A percentile compares a stretch with the other conserved stretches of the same genome.
These are phyloP conservation scores for Pseudogymnoascus sp. DNA, from an alignment of 2,329 filamentous ascomycete genomes.

Conservation along the genomic window DNA sequence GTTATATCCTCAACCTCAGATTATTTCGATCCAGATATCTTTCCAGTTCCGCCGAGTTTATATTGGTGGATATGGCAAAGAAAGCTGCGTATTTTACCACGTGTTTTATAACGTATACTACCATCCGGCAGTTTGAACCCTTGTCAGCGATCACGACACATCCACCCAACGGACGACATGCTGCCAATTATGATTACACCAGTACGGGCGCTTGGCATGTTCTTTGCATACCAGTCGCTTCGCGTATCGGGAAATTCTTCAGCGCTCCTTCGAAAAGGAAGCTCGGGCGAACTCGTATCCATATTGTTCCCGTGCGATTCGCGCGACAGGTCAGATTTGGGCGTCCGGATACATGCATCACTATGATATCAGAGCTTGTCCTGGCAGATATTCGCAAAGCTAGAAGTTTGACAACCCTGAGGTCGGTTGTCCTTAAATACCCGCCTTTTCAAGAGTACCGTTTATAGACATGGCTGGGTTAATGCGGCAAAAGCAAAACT, in stretches of 20 bases:
- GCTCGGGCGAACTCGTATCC: constrained; percentile 19
- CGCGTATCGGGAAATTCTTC: constrained; percentile 20
- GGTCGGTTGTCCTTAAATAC: background rate
- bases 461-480: background rate
- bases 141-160: constrained; percentile 41
- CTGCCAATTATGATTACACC: constrained; percentile 38
- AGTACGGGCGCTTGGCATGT: constrained; percentile 37
- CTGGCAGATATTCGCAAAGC: constrained; percentile 4
- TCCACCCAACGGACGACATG: constrained; percentile 36
- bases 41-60: constrained; percentile 29
- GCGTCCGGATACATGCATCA: background rate
- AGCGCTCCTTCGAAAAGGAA: constrained; percentile 19
- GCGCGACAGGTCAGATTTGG: constrained; percentile 17
- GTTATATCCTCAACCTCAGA: constrained; percentile 32
- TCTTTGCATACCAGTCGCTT: constrained; percentile 23
- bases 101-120: constrained; percentile 47
- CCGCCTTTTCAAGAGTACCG: background rate
- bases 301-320: constrained; percentile 24
- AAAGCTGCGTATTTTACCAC: constrained; percentile 47
- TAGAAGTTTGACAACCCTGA: background rate
- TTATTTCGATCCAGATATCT: constrained; percentile 44
- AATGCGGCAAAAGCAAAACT: background rate
- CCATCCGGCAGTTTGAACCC: constrained; percentile 43
- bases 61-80: constrained; percentile 41
- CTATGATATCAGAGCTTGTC: background rate